A percentile compares a stretch with the other conserved stretches of the same genome.
These are phyloP conservation scores for Botrytis squamosa DNA, from an alignment of 2,329 filamentous ascomycete genomes.

Conservation along the genomic window DNA sequence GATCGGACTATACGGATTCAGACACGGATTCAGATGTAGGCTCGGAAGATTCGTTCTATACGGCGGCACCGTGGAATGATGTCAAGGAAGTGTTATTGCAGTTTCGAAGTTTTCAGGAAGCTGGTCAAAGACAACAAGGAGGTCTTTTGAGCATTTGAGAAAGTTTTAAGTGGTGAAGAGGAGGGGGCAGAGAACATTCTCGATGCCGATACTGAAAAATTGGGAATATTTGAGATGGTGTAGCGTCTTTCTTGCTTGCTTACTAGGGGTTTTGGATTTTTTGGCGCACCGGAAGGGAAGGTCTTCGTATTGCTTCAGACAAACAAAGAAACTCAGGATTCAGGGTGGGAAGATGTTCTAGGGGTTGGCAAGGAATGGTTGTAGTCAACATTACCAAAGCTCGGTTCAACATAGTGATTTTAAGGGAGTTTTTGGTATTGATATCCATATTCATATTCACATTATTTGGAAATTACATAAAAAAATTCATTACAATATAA, in stretches of 20 bases:
- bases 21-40: slow-evolving; percentile 11
- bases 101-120: slow-evolving; percentile 8
- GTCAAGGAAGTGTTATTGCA: slow-evolving; percentile 7
- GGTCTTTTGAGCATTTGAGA: background rate
- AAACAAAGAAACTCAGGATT: background rate
- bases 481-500: background rate
- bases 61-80: slow-evolving; percentile 17
- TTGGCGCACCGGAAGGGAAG: background rate
- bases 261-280: background rate
- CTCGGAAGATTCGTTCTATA: slow-evolving; percentile 18
- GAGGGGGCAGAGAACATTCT: background rate
- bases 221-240: background rate
- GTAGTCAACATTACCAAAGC: background rate
- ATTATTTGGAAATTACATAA: background rate
- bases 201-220: background rate
- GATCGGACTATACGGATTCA: slow-evolving; percentile 4
- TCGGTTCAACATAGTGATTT: background rate
- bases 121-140: background rate
- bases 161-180: background rate
- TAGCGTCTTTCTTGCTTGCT: background rate
- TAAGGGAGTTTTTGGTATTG: slow-evolving; percentile 8
- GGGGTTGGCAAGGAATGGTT: background rate
- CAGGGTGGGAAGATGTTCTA: background rate
- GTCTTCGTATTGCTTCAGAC: background rate
- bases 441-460: slow-evolving; percentile 11